phyloP scores from a whole-genome alignment of 1,284 basidiomycete species.

The Cutaneotrichosporon curvatum region DNA sequence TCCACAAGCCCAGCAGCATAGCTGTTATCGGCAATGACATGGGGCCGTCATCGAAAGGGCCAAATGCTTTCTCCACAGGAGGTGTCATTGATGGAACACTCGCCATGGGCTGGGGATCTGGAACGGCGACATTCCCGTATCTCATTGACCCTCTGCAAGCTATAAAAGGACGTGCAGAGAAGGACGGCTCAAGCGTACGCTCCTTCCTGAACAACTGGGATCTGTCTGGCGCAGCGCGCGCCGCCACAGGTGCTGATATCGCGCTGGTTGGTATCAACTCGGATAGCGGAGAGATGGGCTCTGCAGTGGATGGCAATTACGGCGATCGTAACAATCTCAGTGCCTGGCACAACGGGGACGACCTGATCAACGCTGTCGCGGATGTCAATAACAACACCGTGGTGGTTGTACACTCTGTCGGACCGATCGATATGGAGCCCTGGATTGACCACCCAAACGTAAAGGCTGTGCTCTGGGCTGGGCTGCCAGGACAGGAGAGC shows the following conservation, averaged over 20 bases:
- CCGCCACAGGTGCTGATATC: slow-evolving; percentile 54
- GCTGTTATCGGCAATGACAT: slow-evolving; percentile 64
- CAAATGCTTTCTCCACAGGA: slow-evolving; percentile 56
- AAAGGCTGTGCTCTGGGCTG: slow-evolving; percentile 52
- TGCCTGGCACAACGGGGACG: slow-evolving; percentile 68
- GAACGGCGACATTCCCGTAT: slow-evolving; percentile 51
- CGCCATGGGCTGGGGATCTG: slow-evolving; percentile 77
- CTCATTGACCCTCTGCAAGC: slow-evolving; percentile 58
- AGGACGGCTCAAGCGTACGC: slow-evolving; percentile 46
- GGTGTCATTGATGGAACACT: slow-evolving; percentile 53
- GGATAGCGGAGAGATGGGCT: slow-evolving; percentile 69
- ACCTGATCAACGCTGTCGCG: slow-evolving; percentile 43
- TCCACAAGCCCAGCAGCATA: slow-evolving; percentile 52
- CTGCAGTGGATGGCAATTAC: slow-evolving; percentile 59
- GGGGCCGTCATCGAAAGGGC: slow-evolving; percentile 60
- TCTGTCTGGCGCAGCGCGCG: slow-evolving; percentile 49
- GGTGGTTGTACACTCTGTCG: slow-evolving; percentile 71
- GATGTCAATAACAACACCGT: slow-evolving; percentile 60
- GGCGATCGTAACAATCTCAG: slow-evolving; percentile 70
- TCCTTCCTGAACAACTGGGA: slow-evolving; percentile 58
- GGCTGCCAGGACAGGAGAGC: slow-evolving; percentile 61
- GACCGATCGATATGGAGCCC: slow-evolving; percentile 62
- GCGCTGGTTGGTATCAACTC: slow-evolving; percentile 62
- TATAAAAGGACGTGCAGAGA: slow-evolving; percentile 54
- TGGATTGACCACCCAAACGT: slow-evolving; percentile 63